Base-by-base conservation (phyloP, 129 eudicot genomes). In the Heracleum sosnowskyi region DNA sequence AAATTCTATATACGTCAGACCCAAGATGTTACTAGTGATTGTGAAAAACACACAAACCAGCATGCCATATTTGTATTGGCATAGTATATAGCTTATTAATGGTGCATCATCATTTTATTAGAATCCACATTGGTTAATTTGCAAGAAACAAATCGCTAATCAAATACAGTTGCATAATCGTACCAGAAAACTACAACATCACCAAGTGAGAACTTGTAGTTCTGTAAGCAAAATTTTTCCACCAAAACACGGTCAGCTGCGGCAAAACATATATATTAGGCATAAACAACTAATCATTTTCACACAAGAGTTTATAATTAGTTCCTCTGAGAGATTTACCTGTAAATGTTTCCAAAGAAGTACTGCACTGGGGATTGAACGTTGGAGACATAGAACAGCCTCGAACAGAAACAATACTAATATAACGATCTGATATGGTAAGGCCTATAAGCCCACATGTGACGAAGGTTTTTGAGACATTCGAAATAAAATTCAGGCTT, bases 101-200 rank as follows among this genome's bases (percentile, higher is more conserved):
- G 40, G 40, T 37, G 40, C 40, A 37, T 37, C 40, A 37, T 44
- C 47, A 44, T 44, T 44, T 44, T 44, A 2, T 12, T 44, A 44
- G 2, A 44, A 44, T 44, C 47, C 47, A 44, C 3, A 11, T 12
- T 44, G 16, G 16, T 11, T 44, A 2, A 44, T 46, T 46, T 0
- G 53, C 53, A 46, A 15, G 53, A 46, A 46, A 16, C 16, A 2
- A 44, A 44, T 11, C 47, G 34, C 45, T 31, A 44, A n/a, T 45
- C 77, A 73, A 26, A 29, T 22, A 36, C 46, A 66, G 29, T 31
- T 18, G 35, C 22, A 12, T 44, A 53, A 68, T 76, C 29, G 75
- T 90, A 91, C 99, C 95, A 80, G 82, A 92, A 95, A 85, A 92
- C 96, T 36, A 95, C 90, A 78, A 95, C 92, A 78, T 95, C 99